phyloP scores from a whole-genome alignment of 2,329 filamentous ascomycete genomes.

The Colletotrichum cordylinicola region DNA sequence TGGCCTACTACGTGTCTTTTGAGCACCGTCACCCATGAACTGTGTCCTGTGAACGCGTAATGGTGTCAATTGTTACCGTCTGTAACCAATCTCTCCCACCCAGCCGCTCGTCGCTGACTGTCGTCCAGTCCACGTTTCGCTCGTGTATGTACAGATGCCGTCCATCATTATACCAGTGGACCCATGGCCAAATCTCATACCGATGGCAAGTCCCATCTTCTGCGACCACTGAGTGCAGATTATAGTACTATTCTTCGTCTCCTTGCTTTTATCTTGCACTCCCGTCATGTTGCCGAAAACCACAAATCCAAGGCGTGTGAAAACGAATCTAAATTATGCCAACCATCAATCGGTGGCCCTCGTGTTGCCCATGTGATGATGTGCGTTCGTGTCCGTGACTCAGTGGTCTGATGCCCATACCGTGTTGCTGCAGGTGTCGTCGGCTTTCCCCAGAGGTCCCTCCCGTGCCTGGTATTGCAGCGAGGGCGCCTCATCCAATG shows the following conservation, averaged over 20 bases:
- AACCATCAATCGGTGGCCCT: not conserved
- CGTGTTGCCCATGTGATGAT: not conserved
- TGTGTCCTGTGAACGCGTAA: not conserved
- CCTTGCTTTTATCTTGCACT: not conserved
- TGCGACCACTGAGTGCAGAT: not conserved
- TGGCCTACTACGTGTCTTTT: not conserved
- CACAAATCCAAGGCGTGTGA: not conserved
- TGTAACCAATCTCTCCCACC: not conserved
- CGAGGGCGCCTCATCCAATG: not conserved
- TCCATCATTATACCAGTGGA: not conserved
- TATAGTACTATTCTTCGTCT: not conserved
- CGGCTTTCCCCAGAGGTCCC: not conserved
- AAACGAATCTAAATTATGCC: slow-evolving; percentile 4
- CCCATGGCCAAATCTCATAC: not conserved
- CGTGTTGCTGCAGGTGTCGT: not conserved
- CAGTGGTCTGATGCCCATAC: not conserved
- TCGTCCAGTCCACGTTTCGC: not conserved
- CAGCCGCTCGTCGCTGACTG: not conserved
- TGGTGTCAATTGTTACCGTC: not conserved
- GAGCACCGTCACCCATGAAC: not conserved
- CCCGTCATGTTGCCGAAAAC: not conserved
- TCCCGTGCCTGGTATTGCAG: not conserved
- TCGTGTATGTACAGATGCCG: slow-evolving; percentile 15
- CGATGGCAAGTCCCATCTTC: not conserved
- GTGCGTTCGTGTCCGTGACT: slow-evolving; percentile 6